Base-by-base conservation (phyloP, 1,284 basidiomycete genomes). In the Butyriboletus appendiculatus region DNA sequence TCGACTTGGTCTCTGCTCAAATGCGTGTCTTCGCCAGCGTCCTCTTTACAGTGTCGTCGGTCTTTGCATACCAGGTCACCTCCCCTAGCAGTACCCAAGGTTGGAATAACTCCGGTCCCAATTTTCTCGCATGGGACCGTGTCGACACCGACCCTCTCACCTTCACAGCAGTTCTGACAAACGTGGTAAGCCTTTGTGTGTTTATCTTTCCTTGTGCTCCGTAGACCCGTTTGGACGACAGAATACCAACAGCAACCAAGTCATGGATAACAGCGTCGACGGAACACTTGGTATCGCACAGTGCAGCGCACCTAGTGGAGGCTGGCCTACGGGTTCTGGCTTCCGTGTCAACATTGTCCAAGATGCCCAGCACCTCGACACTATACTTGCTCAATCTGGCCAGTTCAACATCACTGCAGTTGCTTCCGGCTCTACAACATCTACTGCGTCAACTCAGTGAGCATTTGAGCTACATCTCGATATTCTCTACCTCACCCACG, bases 281-380 rank as follows among this genome's bases (percentile, higher is more conserved):
- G 81, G 78, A 20, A 73, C 68, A 35, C 49, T 66, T 2, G 68
- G 66, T 14, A 67, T 60, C 3, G 63, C 72, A 38, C 58, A 56
- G 9, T 73, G 85, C 48, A 76, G 73, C 64, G 70, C 82, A 10
- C 85, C 87, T 2, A 78, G 73, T 50, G 77, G 75, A 37, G 85
- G 85, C 10, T 89, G 84, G 81, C 78, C 80, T 11, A 55, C 69
- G 16, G 85, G 85, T 56, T 52, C 59, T 28, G 73, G 66, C 49
- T 91, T 79, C 81, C 84, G 82, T 52, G 77, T 94, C 69, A 91
- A 92, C 75, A 69, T 94, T 33, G 81, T 86, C 59, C 62, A 75
- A 63, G 75, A 80, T 58, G 59, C 75, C 5, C 53, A 77, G 28
- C 55, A 80, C 44, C 65, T 78, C 18, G 69, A 73, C 67, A 69